Base-by-base conservation (phyloP, 345 rosid genomes). In the Erucastrum elatum region DNA sequence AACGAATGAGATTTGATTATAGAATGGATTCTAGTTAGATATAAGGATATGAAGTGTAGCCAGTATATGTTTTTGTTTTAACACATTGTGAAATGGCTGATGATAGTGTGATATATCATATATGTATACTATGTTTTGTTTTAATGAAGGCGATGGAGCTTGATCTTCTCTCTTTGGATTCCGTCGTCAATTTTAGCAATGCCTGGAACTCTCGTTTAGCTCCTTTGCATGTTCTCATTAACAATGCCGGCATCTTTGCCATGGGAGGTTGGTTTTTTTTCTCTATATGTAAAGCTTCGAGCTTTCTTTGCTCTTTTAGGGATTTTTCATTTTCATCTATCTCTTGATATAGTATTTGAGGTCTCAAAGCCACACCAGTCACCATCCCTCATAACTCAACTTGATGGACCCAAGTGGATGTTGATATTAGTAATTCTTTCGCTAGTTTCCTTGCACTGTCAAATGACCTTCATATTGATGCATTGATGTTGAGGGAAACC, bases 221-320 rank as follows among this genome's bases (percentile, higher is more conserved):
- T 13, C 97, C 96, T 75, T 79, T 94, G 84, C 87, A 94, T 70
- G 91, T 89, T 82, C 90, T 94, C 53, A 90, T 94, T 37, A 92
- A 94, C 78, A 94, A 92, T 77, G 98, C 98, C 2, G 98, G 97
- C 35, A 91, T 94, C 68, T 94, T 92, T 83, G 80, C 98, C 26
- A 90, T 94, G 66, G 95, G 98, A 90, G 98, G 98, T 92, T 74
- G 4, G 88, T n/a, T 51, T 26, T 44, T 10, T n/a, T n/a, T n/a
- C n/a, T n/a, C n/a, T 44, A n/a, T 26, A 56, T 63, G 31, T 62
- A 1, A 59, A 76, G 51, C 68, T 67, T 75, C n/a, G 15, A 30
- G 26, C 37, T n/a, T 46, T 70, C 70, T 30, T 11, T 2, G 0
- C 17, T 46, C 6, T 31, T 15, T 25, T 60, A 0, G 8, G 15